Evolutionary conservation across 2,329 filamentous ascomycete species (phyloP).

Genomic region (Akanthomyces dipterigenus): DNA sequence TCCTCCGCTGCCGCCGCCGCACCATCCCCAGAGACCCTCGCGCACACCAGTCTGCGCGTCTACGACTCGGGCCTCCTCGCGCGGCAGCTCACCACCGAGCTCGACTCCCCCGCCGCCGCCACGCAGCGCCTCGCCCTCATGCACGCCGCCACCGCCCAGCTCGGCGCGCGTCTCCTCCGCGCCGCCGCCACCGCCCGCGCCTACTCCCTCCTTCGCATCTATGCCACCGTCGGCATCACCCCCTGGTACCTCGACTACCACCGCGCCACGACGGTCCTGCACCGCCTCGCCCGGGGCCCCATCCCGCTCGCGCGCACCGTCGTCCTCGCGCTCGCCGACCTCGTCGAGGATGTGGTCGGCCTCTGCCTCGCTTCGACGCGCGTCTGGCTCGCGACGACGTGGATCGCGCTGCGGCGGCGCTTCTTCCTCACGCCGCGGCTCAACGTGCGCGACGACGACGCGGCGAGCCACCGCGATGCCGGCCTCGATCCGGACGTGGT

Average conservation of each 20-base stretch:
- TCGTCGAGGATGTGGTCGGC: constrained; percentile 14
- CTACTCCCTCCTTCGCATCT: constrained; percentile 17
- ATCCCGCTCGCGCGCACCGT: constrained; percentile 5
- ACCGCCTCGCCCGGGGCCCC: constrained; percentile 17
- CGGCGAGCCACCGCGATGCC: not conserved
- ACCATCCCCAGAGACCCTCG: not conserved
- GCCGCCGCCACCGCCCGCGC: constrained; percentile 8
- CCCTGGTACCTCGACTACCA: constrained; percentile 21
- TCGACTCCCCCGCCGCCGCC: not conserved
- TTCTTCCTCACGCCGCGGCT: not conserved
- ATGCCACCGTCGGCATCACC: constrained; percentile 16
- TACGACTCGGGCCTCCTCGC: constrained; percentile 18
- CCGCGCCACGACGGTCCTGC: constrained; percentile 14
- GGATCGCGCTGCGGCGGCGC: not conserved
- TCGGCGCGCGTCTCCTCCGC: constrained; percentile 16
- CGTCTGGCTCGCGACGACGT: not conserved
- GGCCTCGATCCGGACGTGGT: not conserved
- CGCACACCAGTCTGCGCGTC: constrained; percentile 13
- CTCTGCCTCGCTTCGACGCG: constrained; percentile 13
- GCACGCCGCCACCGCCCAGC: not conserved
- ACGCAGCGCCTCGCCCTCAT: not conserved
- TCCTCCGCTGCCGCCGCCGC: not conserved
- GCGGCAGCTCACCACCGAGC: constrained; percentile 1
- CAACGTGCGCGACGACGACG: not conserved
- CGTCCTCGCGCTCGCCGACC: constrained; percentile 11